These are phyloP conservation scores for Hortaea sp. DNA, from an alignment of 2,329 filamentous ascomycete genomes.

Conservation along the genomic window DNA sequence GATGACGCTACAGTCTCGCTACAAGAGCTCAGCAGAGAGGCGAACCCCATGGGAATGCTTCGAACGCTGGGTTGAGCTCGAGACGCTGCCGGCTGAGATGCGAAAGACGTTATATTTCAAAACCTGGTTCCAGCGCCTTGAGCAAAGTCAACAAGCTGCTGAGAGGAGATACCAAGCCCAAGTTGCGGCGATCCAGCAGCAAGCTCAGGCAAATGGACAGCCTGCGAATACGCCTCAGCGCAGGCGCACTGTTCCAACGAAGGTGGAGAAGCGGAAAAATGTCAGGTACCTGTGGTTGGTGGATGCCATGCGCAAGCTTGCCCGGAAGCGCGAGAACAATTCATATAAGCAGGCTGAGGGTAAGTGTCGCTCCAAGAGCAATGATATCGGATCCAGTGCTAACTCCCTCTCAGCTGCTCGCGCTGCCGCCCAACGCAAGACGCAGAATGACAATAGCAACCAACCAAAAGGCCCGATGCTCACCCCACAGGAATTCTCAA, in stretches of 20 bases:
- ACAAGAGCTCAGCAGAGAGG: slow-evolving; percentile 76
- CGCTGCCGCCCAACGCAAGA: slow-evolving; percentile 72
- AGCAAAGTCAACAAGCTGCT: slow-evolving; percentile 51
- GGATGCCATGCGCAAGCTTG: slow-evolving; percentile 89
- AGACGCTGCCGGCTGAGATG: slow-evolving; percentile 86
- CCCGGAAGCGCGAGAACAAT: slow-evolving; percentile 82
- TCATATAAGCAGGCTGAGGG: slow-evolving; percentile 80
- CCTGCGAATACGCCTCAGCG: slow-evolving; percentile 46
- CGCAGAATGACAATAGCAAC: slow-evolving; percentile 25
- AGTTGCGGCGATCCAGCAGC: slow-evolving; percentile 42
- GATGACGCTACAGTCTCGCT: slow-evolving; percentile 62
- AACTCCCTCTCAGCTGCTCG: slow-evolving; percentile 18
- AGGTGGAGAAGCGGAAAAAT: slow-evolving; percentile 78
- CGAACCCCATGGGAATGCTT: slow-evolving; percentile 98
- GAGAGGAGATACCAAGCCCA: slow-evolving; percentile 48
- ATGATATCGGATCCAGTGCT: slow-evolving; percentile 10
- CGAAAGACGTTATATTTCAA: slow-evolving; percentile 93
- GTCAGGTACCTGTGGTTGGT: slow-evolving; percentile 81
- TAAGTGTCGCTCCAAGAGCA: slow-evolving; percentile 24
- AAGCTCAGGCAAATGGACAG: slow-evolving; percentile 36
- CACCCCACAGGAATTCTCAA: slow-evolving; percentile 84
- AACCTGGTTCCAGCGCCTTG: slow-evolving; percentile 53
- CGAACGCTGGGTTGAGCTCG: slow-evolving; percentile 86
- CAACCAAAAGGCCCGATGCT: slow-evolving; percentile 40
- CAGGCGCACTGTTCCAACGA: slow-evolving; percentile 65